Evolutionary conservation across 805 yeast genomes (phyloP).

Genomic region (Cyberlindnera euphorbiiphila): DNA sequence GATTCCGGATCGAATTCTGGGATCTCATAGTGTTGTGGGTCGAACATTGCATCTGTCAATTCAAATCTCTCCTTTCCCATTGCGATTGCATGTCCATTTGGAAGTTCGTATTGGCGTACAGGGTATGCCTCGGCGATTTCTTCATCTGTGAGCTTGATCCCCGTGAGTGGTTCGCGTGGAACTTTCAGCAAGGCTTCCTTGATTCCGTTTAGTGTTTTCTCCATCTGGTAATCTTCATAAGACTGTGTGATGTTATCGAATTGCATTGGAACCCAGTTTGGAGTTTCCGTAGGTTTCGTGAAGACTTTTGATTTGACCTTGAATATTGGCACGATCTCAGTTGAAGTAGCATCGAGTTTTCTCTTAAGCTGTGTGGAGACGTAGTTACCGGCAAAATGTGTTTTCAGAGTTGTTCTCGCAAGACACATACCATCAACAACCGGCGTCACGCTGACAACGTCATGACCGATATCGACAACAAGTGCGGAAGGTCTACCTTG

Average conservation of each 20-base stretch:
- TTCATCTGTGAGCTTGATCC: conserved; percentile 10
- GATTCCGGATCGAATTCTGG: conserved; percentile 39
- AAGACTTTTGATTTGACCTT: conserved; percentile 43
- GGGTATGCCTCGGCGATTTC: conserved; percentile 29
- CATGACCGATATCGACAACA: conserved; percentile 85
- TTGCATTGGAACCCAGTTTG: conserved; percentile 26
- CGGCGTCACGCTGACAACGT: conserved; percentile 70
- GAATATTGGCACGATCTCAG: conserved; percentile 44
- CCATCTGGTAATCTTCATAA: conserved; percentile 52
- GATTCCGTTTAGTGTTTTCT: conserved; percentile 61
- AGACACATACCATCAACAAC: conserved; percentile 79
- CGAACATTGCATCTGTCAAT: conserved; percentile 71
- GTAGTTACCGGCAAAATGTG: conserved; percentile 70
- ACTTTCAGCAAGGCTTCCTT: conserved; percentile 67
- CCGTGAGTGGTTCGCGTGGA: conserved; percentile 37
- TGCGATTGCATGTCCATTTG: conserved; percentile 66
- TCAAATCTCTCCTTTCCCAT: conserved; percentile 57
- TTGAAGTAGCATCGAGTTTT: conserved; percentile 32
- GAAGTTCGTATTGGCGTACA: conserved; percentile 61
- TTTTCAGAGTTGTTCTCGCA: conserved; percentile 63
- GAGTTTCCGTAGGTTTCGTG: conserved; percentile 32
- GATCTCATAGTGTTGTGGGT: conserved; percentile 46
- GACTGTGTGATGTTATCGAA: conserved; percentile 32
- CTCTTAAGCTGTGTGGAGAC: conserved; percentile 51
- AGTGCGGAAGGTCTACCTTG: conserved; percentile 84